Evolutionary conservation across 108 stramenopile genomes (phyloP).

Genomic region (Fragilaria radians): DNA sequence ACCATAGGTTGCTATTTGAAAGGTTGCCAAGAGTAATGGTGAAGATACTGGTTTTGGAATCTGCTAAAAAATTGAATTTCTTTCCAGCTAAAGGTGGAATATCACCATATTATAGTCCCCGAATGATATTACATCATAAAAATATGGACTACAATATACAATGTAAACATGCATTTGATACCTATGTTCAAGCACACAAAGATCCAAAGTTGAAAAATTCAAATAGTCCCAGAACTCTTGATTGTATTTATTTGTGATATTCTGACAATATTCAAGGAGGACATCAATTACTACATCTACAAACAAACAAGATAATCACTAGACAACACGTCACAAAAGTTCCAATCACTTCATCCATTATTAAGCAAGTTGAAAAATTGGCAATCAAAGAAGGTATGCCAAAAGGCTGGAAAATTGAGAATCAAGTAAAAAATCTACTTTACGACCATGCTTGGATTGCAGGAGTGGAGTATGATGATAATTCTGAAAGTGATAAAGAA

Average conservation of each 20-base stretch:
- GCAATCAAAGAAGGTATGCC: slow-evolving; percentile 13
- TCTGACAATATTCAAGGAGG: slow-evolving; percentile 19
- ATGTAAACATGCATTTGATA: slow-evolving; percentile 11
- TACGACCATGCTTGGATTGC: slow-evolving; percentile 20
- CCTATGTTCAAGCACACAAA: slow-evolving; percentile 19
- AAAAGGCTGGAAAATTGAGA: slow-evolving; percentile 11
- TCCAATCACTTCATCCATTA: slow-evolving; percentile 20
- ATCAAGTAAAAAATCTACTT: neutral
- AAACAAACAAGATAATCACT: slow-evolving; percentile 11
- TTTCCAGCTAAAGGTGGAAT: slow-evolving; percentile 17
- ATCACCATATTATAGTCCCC: slow-evolving; percentile 1
- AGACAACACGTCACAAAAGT: slow-evolving; percentile 9
- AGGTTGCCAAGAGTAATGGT: neutral
- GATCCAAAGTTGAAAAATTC: slow-evolving; percentile 11
- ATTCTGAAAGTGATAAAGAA: neutral
- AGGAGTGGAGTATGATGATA: slow-evolving; percentile 14
- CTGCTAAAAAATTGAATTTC: slow-evolving; percentile 15
- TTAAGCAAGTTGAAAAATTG: slow-evolving; percentile 12
- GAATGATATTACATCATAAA: slow-evolving; percentile 7
- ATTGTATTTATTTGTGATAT: slow-evolving; percentile 11
- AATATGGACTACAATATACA: slow-evolving; percentile 15
- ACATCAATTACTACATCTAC: slow-evolving; percentile 7
- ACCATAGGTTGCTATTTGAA: slow-evolving; percentile 11
- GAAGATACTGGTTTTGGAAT: slow-evolving; percentile 9
- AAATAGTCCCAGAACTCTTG: slow-evolving; percentile 1